phyloP scores from a whole-genome alignment of 495 filamentous ascomycete species.

The Pseudoneurospora amorphoporcata region DNA sequence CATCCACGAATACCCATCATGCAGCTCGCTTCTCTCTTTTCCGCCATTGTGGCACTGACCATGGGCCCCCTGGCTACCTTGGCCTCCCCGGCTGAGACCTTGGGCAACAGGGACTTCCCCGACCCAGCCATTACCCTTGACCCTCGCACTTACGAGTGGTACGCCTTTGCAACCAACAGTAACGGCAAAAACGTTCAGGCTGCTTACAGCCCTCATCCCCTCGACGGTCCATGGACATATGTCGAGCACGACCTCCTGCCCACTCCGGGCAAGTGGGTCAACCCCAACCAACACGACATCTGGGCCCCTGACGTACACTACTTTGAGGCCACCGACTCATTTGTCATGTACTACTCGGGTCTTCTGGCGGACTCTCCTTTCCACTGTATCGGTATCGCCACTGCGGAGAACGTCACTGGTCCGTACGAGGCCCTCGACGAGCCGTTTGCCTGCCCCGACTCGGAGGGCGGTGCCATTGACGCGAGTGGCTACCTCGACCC shows the following conservation, averaged over 20 bases:
- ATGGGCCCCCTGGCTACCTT: background rate
- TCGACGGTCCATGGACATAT: constrained; percentile 14
- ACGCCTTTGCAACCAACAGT: constrained; percentile 22
- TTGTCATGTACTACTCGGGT: constrained; percentile 51
- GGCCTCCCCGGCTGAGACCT: background rate
- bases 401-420: constrained; percentile 32
- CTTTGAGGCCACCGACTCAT: constrained; percentile 29
- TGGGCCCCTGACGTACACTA: constrained; percentile 42
- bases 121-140: constrained; percentile 24
- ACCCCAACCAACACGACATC: constrained; percentile 14
- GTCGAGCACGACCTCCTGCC: constrained; percentile 21
- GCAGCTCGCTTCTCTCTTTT: background rate
- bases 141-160: constrained; percentile 17
- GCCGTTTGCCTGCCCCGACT: constrained; percentile 39
- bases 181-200: constrained; percentile 23
- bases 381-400: constrained; percentile 46
- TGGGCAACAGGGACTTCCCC: constrained; percentile 20
- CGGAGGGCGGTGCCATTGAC: constrained; percentile 49
- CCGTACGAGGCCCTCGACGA: constrained; percentile 36
- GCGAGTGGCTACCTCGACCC: constrained; percentile 41
- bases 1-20: background rate
- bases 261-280: constrained; percentile 15
- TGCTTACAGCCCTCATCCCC: constrained; percentile 6
- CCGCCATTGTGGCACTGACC: background rate
- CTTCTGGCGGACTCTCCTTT: constrained; percentile 19